Evolutionary conservation across 345 rosid genomes (phyloP), one percentile per base, ranked within the genome.

Genomic region (Durio zibethinus): DNA sequence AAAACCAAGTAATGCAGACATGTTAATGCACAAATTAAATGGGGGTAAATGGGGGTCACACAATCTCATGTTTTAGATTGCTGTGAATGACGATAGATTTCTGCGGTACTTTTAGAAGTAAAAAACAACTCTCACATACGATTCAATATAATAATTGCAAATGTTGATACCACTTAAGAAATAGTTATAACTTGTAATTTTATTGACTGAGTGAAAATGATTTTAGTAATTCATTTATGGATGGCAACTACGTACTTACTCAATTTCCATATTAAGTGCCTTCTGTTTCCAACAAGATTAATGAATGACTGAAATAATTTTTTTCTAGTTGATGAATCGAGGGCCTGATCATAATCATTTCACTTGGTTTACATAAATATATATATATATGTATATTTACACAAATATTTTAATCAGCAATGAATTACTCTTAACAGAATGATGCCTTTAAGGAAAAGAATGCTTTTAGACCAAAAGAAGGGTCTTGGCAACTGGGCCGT

Each of bases 381-480:
- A n/a, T n/a, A n/a, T n/a, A n/a, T n/a, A n/a, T n/a, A n/a, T n/a
- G n/a, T n/a, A n/a, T n/a, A n/a, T 50, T 18, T 50, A n/a, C 16
- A 40, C 7, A 43, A 25, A 72, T 27, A 20, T 72, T 35, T 42
- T 61, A 63, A 14, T 36, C n/a, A n/a, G n/a, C n/a, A 12, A 64
- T 27, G 18, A 77, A 20, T 75, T 61, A 43, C 57, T 27, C 64
- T 80, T 73, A 60, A 76, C 82, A 79, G 78, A 79, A 76, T 66
- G 77, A 27, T 79, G 64, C 75, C 82, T 82, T 82, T 14, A 76
- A 74, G 75, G 42, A 29, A 74, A 79, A 79, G 80, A 72, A 75
- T 71, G 66, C 67, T 63, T 78, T 62, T 75, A 10, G 72, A 50
- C 71, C 54, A 42, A 68, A 60, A 59, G 23, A 40, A 47, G 61